Evolutionary conservation across 345 rosid genomes (phyloP), one percentile per base, ranked within the genome.

Genomic region (Gossypium arboreum): DNA sequence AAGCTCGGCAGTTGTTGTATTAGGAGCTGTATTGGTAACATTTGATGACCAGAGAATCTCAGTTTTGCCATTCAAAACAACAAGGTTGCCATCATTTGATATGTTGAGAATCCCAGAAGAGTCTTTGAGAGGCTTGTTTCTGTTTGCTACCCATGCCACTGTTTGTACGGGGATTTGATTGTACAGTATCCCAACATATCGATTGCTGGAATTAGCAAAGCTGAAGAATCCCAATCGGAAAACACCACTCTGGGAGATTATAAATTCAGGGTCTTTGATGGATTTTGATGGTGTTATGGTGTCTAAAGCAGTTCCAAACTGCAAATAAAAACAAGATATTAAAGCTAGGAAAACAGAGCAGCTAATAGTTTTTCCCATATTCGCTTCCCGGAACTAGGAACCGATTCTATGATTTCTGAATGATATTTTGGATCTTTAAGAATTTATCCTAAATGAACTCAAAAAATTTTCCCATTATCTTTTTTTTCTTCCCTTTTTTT

Each of bases 221-320:
- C 18, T 47, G 78, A 89, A 88, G 84, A 89, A 88, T 44, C 94
- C 94, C 47, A 89, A 71, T 73, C 79, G n/a, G 34, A 83, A 86
- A 48, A 70, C 7, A 1, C 82, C 78, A 17, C 10, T 73, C 51
- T 69, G 6, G 22, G 85, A 85, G 58, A 65, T 71, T 34, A 84
- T 83, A 68, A 72, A 70, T 58, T 79, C 79, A 34, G 88, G 69
- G 29, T 87, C 87, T 60, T 60, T 80, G 74, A 85, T 73, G 51
- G 66, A 79, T 68, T 76, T 73, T 2, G 80, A 47, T n/a, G 82
- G 34, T 1, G 79, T 80, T 63, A 89, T 77, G 69, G 72, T 75
- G 54, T 87, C 86, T 10, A 24, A 50, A 8, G 82, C 73, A 45
- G 47, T 62, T 69, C 84, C 78, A 54, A 79, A 39, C 7, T 71